Evolutionary conservation across 805 yeast species (phyloP), one percentile per base, ranked within the genome.

Genomic region (Starmerella geochares): DNA sequence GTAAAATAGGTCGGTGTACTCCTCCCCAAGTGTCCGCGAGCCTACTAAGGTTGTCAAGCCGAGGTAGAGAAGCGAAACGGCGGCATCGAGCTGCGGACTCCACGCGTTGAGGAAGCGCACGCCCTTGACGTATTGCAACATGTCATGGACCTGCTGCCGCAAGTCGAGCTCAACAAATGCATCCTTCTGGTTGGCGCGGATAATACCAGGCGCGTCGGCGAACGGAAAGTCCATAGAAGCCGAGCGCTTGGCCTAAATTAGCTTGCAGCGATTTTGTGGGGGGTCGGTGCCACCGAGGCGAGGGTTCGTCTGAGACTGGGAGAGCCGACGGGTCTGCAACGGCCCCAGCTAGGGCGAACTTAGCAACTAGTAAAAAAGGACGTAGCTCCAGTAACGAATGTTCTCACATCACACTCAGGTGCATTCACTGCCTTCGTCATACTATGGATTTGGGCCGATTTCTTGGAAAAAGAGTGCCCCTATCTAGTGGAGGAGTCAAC

Each of bases 181-280:
- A 64, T 90, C 98, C 62, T 90, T 90, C 62, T 90, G 96, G 62
- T 86, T 81, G 1, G 96, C 86, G 47, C 96, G 75, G 32, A 90
- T 82, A 59, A 88, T 85, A 10, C 88, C 81, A 0, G 96, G 88
- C 1, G 95, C 88, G 60, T 83, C 83, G 1, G 96, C 94, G 62
- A 77, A 81, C 1, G 88, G 83, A 14, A 79, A 67, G 16, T 58
- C 57, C 58, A 53, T 53, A 17, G 21, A 3, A 14, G 6, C 37
- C 19, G 19, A 33, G 21, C 37, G 19, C 37, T 33, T 21, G n/a
- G n/a, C n/a, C n/a, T n/a, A n/a, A n/a, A n/a, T n/a, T n/a, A n/a
- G n/a, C n/a, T n/a, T n/a, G n/a, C n/a, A n/a, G n/a, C n/a, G n/a
- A n/a, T 23, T 19, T 37, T 40, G 33, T 25, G 44, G 44, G 32